Evolutionary conservation across 495 filamentous ascomycete genomes (phyloP).

Genomic region (Trichoderma reesei): DNA sequence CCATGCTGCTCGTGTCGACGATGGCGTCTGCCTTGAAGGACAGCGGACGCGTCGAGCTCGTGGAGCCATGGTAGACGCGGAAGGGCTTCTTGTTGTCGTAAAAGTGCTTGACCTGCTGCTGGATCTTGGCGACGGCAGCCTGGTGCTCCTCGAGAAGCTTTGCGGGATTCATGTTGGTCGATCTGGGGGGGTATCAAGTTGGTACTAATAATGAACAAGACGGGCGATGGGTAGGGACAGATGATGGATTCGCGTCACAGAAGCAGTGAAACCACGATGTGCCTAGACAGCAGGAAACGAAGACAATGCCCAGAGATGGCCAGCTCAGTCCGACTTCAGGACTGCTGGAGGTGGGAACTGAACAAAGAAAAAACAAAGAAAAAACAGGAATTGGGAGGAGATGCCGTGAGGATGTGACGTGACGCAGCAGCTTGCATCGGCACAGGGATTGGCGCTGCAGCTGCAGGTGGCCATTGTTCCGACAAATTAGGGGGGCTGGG

Average conservation of each 20-base stretch:
- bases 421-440: not conserved
- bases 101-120: slow-evolving; percentile 38
- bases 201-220: not conserved
- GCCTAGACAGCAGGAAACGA: not conserved
- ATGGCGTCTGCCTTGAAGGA: slow-evolving; percentile 32
- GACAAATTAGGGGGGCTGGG: slow-evolving; percentile 7
- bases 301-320: not conserved
- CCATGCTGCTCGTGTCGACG: slow-evolving; percentile 46
- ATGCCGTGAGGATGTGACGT: not conserved
- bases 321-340: not conserved
- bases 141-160: slow-evolving; percentile 32
- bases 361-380: too few species aligned
- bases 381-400: not conserved
- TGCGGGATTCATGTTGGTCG: slow-evolving; percentile 1
- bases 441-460: not conserved
- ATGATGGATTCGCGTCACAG: too few species aligned
- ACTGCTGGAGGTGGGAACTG: not conserved
- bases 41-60: slow-evolving; percentile 58
- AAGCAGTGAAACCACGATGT: not conserved
- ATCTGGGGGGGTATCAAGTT: not conserved
- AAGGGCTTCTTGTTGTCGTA: slow-evolving; percentile 48
- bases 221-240: too few species aligned
- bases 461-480: not conserved
- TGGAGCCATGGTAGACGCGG: slow-evolving; percentile 64
- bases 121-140: slow-evolving; percentile 32